Percentiles rank a stretch among this genome's conserved stretches.
Conservation (phyloP, 352 stramenopile species). For the Phytophthora sojae region DNA sequence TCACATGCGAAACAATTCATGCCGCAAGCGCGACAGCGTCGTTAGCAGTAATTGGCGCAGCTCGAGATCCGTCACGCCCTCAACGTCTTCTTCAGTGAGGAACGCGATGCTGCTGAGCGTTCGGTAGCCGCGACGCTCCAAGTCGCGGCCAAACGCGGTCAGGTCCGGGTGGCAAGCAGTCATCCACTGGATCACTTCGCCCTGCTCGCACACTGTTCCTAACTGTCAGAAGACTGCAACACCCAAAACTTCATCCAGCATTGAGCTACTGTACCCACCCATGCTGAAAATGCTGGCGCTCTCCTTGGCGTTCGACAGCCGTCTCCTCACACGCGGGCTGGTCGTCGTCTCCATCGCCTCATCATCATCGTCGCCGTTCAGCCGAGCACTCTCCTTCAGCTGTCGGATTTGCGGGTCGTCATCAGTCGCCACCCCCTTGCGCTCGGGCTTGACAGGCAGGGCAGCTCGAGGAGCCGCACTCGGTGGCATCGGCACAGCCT, state of each 20-base stretch:
- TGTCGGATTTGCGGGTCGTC: slow-evolving; percentile 31
- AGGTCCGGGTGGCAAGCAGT: slow-evolving; percentile 75
- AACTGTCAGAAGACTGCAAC: not conserved
- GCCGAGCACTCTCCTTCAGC: slow-evolving; percentile 20
- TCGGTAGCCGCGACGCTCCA: slow-evolving; percentile 72
- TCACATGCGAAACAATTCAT: slow-evolving; percentile 88
- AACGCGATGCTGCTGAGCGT: slow-evolving; percentile 87
- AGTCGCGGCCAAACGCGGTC: slow-evolving; percentile 59
- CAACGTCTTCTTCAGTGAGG: slow-evolving; percentile 76
- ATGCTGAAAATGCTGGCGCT: slow-evolving; percentile 75
- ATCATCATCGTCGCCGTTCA: slow-evolving; percentile 22
- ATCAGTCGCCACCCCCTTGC: slow-evolving; percentile 12
- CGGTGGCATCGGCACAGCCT: slow-evolving; percentile 9
- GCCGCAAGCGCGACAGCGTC: slow-evolving; percentile 72
- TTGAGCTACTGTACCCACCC: slow-evolving; percentile 38
- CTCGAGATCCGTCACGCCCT: slow-evolving; percentile 38
- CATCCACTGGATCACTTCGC: slow-evolving; percentile 88
- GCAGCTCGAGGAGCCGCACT: not conserved
- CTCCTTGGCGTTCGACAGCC: slow-evolving; percentile 80
- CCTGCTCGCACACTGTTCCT: slow-evolving; percentile 74
- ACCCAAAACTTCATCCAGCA: not conserved
- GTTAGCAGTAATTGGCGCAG: slow-evolving; percentile 63
- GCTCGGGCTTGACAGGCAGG: slow-evolving; percentile 26
- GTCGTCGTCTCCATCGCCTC: slow-evolving; percentile 28
- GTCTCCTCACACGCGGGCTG: slow-evolving; percentile 72